Conservation (phyloP, 1,139 yeast genomes). For the Scheffersomyces parashehatae region DNA sequence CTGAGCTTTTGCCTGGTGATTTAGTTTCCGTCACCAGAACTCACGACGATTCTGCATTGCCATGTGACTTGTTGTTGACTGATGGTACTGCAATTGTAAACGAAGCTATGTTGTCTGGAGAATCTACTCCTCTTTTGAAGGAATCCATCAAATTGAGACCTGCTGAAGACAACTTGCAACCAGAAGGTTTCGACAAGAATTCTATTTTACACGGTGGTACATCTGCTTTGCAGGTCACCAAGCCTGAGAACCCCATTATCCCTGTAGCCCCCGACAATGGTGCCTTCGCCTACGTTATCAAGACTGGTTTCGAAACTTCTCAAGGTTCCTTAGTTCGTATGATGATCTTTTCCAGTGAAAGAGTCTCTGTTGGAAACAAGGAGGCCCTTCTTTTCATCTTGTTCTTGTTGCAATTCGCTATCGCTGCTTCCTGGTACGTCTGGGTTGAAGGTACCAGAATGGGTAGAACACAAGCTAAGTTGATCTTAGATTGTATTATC, state of each 20-base stretch:
- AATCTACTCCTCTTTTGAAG: constrained; percentile 92
- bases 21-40: constrained; percentile 86
- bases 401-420: constrained; percentile 85
- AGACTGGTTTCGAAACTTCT: constrained; percentile 96
- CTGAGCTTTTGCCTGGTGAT: constrained; percentile 88
- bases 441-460: constrained; percentile 97
- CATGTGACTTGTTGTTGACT: constrained; percentile 88
- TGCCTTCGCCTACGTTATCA: constrained; percentile 85
- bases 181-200: constrained; percentile 86
- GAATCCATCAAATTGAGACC: constrained; percentile 90
- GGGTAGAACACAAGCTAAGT: constrained; percentile 94
- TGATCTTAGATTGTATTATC: constrained; percentile 91
- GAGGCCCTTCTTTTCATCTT: constrained; percentile 92
- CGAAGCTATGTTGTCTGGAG: constrained; percentile 98
- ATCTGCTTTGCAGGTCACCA: constrained; percentile 86
- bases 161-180: constrained; percentile 59
- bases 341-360: constrained; percentile 95
- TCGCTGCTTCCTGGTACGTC: constrained; percentile 96
- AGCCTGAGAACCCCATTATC: constrained; percentile 54
- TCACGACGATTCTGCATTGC: constrained; percentile 86
- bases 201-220: constrained; percentile 96
- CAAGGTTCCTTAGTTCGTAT: constrained; percentile 98
- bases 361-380: constrained; percentile 93
- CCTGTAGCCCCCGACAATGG: constrained; percentile 84
- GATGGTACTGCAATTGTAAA: constrained; percentile 92